Evolutionary conservation across 2,329 filamentous ascomycete genomes (phyloP), one percentile per base, ranked within the genome.

Genomic region (Botrytis aclada): DNA sequence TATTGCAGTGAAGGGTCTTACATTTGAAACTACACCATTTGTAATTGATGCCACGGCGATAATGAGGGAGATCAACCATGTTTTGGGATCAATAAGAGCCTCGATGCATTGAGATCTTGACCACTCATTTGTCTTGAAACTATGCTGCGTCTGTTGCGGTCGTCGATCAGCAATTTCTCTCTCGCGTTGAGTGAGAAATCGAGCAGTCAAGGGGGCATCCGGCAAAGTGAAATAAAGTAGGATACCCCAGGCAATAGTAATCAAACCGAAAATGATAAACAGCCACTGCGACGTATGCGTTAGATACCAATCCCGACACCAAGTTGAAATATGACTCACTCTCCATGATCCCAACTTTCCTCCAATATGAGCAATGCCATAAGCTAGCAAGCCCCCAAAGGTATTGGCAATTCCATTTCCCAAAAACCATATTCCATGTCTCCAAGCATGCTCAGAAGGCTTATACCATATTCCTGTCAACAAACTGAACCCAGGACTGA

Each of bases 221-320:
- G 86, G 86, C n/a, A 88, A 79, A 71, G 84, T 71, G 77, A 82
- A 85, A 65, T 82, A 80, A 75, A 86, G 85, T 5, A 83, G 65
- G 3, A 83, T n/a, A 0, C 45, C 80, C 47, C 22, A 81, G 75
- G 70, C 80, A 77, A 22, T 73, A 47, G 16, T 79, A 75, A 75
- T 65, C n/a, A 74, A 61, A 25, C 79, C 79, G 58, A 73, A 74
- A 39, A 78, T 74, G 3, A 78, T 29, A 25, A 76, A 79, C 8
- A 77, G 62, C 47, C 69, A 72, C 72, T 72, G 29, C 22, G 18
- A 12, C 34, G 6, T 7, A 63, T 16, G 14, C 7, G 22, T 72
- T 45, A 72, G 70, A 16, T 37, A 25, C 10, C 5, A 47, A 16
- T 18, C 25, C 10, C 25, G 9, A 14, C 18, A 47, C 6, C 32